These are phyloP conservation scores for Camellia lanceoleosa DNA, from an alignment of 148 eudicot species.

Conservation along the genomic window DNA sequence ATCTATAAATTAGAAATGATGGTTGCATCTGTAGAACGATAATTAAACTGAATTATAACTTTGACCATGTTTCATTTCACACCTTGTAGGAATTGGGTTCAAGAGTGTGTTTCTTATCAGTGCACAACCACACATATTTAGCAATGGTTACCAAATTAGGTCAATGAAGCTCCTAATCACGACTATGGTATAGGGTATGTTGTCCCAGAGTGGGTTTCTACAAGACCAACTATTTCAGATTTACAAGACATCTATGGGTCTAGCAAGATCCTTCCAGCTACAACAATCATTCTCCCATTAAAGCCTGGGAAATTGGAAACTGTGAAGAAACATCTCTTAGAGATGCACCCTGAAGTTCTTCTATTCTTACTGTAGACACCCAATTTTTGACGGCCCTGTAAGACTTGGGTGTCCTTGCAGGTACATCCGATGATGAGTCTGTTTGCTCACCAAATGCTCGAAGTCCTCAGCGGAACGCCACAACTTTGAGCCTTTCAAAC, in stretches of 20 bases:
- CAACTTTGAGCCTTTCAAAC: too few species aligned
- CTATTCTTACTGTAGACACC: constrained; percentile 11
- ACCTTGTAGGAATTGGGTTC: constrained; percentile 42
- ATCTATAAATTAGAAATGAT: too few species aligned
- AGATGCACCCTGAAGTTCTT: constrained; percentile 41
- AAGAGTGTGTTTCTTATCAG: constrained; percentile 46
- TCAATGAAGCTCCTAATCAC: constrained; percentile 38
- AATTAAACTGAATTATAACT: not conserved
- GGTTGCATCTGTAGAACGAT: not conserved
- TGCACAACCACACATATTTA: constrained; percentile 35
- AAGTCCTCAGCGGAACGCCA: too few species aligned
- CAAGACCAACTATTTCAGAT: constrained; percentile 26
- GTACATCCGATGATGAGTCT: too few species aligned
- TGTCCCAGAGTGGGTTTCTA: constrained; percentile 45
- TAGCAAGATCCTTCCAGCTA: constrained; percentile 18
- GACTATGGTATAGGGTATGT: constrained; percentile 42
- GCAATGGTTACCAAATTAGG: constrained; percentile 45
- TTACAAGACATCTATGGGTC: constrained; percentile 30
- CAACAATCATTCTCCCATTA: constrained; percentile 43
- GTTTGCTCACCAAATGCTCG: too few species aligned
- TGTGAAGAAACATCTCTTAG: constrained; percentile 35
- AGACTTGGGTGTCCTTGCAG: too few species aligned
- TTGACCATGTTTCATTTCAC: not conserved
- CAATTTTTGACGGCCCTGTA: too few species aligned
- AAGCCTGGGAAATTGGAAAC: constrained; percentile 39